These are phyloP conservation scores for Aspergillus taichungensis DNA, from an alignment of 495 filamentous ascomycete species.

Conservation along the genomic window DNA sequence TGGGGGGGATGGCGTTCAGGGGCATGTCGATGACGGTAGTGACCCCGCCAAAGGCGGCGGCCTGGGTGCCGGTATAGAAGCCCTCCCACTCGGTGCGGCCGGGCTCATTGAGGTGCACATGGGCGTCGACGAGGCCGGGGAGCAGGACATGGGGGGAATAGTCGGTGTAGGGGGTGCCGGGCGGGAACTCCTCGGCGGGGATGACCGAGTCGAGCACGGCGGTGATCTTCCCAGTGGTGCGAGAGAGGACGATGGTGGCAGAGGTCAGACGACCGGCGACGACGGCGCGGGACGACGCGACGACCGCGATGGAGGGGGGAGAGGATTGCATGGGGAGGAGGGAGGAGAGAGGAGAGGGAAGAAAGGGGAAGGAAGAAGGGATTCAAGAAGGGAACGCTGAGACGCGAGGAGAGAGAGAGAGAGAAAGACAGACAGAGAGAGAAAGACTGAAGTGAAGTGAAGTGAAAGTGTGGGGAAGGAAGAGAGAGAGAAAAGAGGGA, in stretches of 20 bases:
- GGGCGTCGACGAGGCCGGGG: conserved; percentile 90
- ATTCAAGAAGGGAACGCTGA: too few relatives aligned
- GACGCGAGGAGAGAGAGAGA: too few relatives aligned
- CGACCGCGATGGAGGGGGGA: conserved; percentile 51
- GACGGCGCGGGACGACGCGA: conserved; percentile 76
- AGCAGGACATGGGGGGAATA: conserved; percentile 82
- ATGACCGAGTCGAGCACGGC: conserved; percentile 67
- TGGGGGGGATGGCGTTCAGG: conserved; percentile 92
- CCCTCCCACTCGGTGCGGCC: conserved; percentile 98
- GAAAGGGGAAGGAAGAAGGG: too few relatives aligned
- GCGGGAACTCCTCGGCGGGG: conserved; percentile 61
- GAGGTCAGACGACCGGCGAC: conserved; percentile 58
- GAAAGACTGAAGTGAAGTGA: too few relatives aligned
- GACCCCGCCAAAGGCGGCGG: conserved; percentile 91
- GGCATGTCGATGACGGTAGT: conserved; percentile 99
- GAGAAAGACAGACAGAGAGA: too few relatives aligned
- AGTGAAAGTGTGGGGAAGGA: too few relatives aligned
- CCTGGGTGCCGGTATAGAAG: conserved; percentile 86
- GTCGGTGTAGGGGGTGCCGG: conserved; percentile 65
- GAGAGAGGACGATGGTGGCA: conserved; percentile 73
- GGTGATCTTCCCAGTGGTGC: conserved; percentile 72
- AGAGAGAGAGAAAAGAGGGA: too few relatives aligned
- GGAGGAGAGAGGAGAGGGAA: neutral
- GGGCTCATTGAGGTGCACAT: conserved; percentile 97
- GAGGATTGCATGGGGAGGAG: conserved; percentile 20